Base-by-base conservation (phyloP, 495 filamentous ascomycete genomes). In the Tuber microsphaerosporum region DNA sequence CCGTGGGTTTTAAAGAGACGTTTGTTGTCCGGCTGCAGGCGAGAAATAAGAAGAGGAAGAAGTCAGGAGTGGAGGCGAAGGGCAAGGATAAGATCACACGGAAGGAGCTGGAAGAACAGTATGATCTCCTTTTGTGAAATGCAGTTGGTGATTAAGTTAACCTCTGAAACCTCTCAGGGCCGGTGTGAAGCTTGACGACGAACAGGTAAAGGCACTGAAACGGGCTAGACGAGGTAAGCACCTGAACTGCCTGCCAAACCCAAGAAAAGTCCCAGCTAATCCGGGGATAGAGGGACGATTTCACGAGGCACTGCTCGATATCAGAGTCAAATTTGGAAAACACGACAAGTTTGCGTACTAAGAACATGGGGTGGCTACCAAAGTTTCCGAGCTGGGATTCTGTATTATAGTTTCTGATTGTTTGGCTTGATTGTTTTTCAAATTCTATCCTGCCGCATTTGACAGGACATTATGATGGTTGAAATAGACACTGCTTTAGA, bases 21-120 rank as follows among this genome's bases (percentile, higher is more conserved):
- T 81, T 97, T 74, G 88, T 92, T 74, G 89, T 98, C 79, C 90
- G 95, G 39, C 95, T 98, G 92, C 95, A 99, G 86, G 93, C 94
- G 42, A 86, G 93, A 71, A 97, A 97, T 86, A 93, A 93, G 68
- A 88, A 88, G 79, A 85, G 94, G 16, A 92, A 91, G 83, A 90
- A 90, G 20, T 87, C 86, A 2, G 97, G 93, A 82, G 91, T 92
- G 81, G 90, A 90, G 75, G 75, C 72, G 42, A 97, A 92, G 86
- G 90, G 90, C 9, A 86, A 85, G 81, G 91, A 93, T 82, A 95
- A 94, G 86, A 91, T 98, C 71, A 94, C 90, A 80, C 87, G 91
- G 76, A 92, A 91, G 82, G 93, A 98, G 84, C 84, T 99, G 75
- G 96, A 99, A 85, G 90, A 89, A 45, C 44, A 78, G 75, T 77